Evolutionary conservation across 805 yeast species (phyloP), one percentile per base, ranked within the genome.

Genomic region (Maudiozyma pseudohumilis): DNA sequence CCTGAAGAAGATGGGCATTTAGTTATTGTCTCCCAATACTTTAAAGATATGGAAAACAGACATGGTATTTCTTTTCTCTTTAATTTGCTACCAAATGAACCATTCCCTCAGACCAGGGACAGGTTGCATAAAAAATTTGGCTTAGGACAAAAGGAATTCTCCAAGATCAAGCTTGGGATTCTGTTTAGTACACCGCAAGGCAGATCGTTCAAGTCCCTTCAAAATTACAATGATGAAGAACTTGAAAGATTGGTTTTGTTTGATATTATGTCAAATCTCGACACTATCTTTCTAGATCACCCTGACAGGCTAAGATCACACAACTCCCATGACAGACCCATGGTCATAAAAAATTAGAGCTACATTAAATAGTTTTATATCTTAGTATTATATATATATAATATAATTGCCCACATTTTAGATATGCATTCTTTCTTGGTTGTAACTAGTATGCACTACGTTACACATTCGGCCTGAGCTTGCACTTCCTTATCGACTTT

Each of bases 21-120:
- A 29, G 69, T 83, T 2, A 72, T 82, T 3, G 94, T 80, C 2
- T 68, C 76, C 46, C 96, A 87, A 53, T 88, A 80, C 60, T 73
- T 78, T 56, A 83, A 80, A 48, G 82, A 78, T 29, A 66, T 79
- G 19, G 69, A 66, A 31, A 62, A 68, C 29, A 65, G 72, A 17
- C 97, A 88, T 57, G 88, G 95, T n/a, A 67, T 80, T 34, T 94
- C 96, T 4, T 88, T 88, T 54, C 63, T 82, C 8, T 84, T 88
- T 54, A 72, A 75, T n/a, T 59, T 83, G 6, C 67, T 74, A 34
- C 78, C 83, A 7, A 74, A 68, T 11, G 98, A 92, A 56, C 60
- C 63, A 32, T 73, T 83, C 32, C 53, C 58, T 3, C 76, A 72
- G 10, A 80, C 94, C 2, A 76, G 70, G 48, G 67, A 62, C 13